Evolutionary conservation across 2,329 filamentous ascomycete species (phyloP).

Genomic region (Epichloe hybrida): DNA sequence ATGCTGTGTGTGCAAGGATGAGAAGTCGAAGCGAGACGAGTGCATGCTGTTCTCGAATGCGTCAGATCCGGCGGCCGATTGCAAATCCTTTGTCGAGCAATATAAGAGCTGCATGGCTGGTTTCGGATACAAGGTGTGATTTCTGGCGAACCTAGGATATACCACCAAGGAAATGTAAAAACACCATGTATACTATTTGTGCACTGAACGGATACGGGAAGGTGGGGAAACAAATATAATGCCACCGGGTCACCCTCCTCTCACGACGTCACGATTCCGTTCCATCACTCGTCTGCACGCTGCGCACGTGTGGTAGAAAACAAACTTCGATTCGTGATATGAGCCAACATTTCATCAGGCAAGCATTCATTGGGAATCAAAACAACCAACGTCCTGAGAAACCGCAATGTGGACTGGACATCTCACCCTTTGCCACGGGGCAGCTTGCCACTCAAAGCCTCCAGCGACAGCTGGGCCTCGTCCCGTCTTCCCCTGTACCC

Average conservation of each 20-base stretch:
- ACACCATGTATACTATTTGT: slow-evolving; percentile 13
- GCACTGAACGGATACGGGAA: slow-evolving; percentile 8
- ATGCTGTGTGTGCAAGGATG: slow-evolving; percentile 94
- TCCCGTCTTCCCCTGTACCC: slow-evolving; percentile 16
- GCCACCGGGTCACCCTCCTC: slow-evolving; percentile 2
- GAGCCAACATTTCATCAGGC: no score
- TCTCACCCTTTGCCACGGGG: neutral
- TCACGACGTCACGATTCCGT: neutral
- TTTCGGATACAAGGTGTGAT: slow-evolving; percentile 67
- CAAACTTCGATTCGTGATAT: no score
- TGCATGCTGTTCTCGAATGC: slow-evolving; percentile 96
- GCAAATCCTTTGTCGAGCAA: slow-evolving; percentile 66
- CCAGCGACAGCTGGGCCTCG: slow-evolving; percentile 9
- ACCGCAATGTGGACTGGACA: neutral
- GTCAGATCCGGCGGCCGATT: slow-evolving; percentile 71
- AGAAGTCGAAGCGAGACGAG: slow-evolving; percentile 86
- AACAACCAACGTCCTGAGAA: neutral
- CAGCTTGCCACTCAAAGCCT: neutral
- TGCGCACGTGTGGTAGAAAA: neutral
- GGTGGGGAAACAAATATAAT: neutral
- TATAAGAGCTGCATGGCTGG: slow-evolving; percentile 89
- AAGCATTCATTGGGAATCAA: neutral
- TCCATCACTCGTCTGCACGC: neutral
- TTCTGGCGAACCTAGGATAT: neutral
- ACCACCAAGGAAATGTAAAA: neutral